A percentile compares a stretch with the other conserved stretches of the same genome.
Evolutionary conservation across 352 stramenopile genomes (phyloP).

Genomic region (Globisporangium recalcitrans): DNA sequence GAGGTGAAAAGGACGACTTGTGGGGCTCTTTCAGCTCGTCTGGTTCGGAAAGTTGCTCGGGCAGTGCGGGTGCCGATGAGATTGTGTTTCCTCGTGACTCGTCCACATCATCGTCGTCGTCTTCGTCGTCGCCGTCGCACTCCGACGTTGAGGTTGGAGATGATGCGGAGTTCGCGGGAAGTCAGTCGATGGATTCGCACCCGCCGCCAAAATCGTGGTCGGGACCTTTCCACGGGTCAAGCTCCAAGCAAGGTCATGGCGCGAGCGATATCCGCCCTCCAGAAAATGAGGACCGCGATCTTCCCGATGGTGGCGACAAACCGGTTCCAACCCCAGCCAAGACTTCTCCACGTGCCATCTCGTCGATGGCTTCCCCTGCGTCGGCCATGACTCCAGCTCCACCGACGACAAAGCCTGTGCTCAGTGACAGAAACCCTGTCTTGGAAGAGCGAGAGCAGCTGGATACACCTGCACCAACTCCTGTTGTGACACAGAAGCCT

Average conservation of each 20-base stretch:
- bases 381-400: background rate
- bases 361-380: background rate
- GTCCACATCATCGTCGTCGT: background rate
- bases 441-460: conserved; percentile 1
- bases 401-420: background rate
- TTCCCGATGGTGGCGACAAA: background rate
- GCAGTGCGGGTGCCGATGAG: background rate
- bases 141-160: background rate
- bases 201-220: background rate
- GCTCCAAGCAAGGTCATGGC: background rate
- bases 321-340: background rate
- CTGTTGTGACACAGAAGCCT: background rate
- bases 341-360: background rate
- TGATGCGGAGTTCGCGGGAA: background rate
- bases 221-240: background rate
- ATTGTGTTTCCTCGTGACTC: conserved; percentile 5
- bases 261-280: background rate
- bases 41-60: conserved; percentile 1
- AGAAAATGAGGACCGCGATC: background rate
- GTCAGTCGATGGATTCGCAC: background rate
- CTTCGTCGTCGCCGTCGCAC: background rate
- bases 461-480: background rate
- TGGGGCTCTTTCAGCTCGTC: conserved; percentile 6
- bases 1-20: background rate
- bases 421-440: background rate